Percentiles rank a stretch among this genome's conserved stretches.
Evolutionary conservation across 1,284 basidiomycete species (phyloP).

Genomic region (Ceraceosorus guamensis): DNA sequence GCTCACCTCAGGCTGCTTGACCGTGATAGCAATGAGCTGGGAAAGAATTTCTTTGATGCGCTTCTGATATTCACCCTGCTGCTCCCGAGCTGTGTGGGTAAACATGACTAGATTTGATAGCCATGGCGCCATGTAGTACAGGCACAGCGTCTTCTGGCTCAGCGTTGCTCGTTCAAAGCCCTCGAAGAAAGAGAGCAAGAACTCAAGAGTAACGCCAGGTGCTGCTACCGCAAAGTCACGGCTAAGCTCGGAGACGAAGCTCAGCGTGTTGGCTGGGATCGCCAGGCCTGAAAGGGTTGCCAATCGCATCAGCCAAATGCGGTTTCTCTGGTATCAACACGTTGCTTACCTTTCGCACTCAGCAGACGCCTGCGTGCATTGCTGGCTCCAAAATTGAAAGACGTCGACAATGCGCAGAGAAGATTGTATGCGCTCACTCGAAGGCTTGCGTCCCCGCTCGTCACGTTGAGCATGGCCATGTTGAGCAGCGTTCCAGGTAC

Average conservation of each 20-base stretch:
- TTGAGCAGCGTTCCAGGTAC: constrained; percentile 44
- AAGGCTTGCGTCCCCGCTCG: constrained; percentile 28
- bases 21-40: constrained; percentile 41
- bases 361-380: constrained; percentile 35
- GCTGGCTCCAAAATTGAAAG: constrained; percentile 42
- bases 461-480: constrained; percentile 46
- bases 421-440: constrained; percentile 40
- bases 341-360: constrained; percentile 21
- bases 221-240: constrained; percentile 38
- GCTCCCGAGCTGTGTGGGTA: constrained; percentile 33
- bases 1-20: constrained; percentile 28
- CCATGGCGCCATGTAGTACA: constrained; percentile 43
- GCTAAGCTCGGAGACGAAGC: constrained; percentile 39
- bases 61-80: constrained; percentile 36
- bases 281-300: constrained; percentile 17
- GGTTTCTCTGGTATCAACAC: neutral
- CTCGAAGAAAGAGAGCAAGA: constrained; percentile 42
- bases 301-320: neutral
- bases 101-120: constrained; percentile 41
- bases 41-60: constrained; percentile 43
- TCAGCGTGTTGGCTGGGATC: constrained; percentile 39
- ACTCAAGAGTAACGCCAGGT: constrained; percentile 41
- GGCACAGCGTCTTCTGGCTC: constrained; percentile 36
- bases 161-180: constrained; percentile 36
- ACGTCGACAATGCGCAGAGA: constrained; percentile 40